Base-by-base conservation (phyloP, 2,329 filamentous ascomycete species). In the Penicillium sp. region DNA sequence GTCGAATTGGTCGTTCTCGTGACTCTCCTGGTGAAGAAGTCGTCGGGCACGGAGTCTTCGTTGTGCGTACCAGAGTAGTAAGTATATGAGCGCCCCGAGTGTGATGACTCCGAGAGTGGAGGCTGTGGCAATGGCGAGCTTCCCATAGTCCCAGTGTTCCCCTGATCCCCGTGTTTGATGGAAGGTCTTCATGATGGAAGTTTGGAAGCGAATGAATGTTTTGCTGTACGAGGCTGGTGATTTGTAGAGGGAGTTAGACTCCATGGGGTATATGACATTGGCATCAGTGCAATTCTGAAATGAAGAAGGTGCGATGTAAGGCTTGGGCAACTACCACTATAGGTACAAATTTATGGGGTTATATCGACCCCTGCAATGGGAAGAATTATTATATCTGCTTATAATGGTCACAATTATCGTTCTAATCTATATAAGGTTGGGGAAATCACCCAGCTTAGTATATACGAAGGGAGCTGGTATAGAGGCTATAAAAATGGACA, bases 61-160 rank as follows among this genome's bases (percentile, higher is more conserved):
- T 17, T 58, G 58, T 22, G 70, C 17, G 30, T 63, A 62, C 54
- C 67, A 59, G 2, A 62, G 40, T 1, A 55, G 11, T 8, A 73
- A 48, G 47, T 67, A 65, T 14, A 56, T 25, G 4, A 70, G n/a
- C 2, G 60, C 65, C 1, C 53, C 56, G 7, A 63, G 44, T 3
- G 62, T 55, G 11, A 69, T 40, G 3, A 61, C 40, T 8, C 56
- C 53, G 19, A 72, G 59, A 12, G 70, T 60, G n/a, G 55, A 54
- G 0, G 66, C 62, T 10, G 65, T 68, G 12, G 67, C 70, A 43
- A 71, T 65, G 1, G 69, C 66, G 19, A 59, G 58, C 35, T 67
- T 64, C 8, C 60, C 47, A 22, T 60, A 61, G 30, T 48, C 60
- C 66, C 62, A 61, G 35, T 63, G 26, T 28, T 28, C 26, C 14